These are phyloP conservation scores for Toxicodendron radicans DNA, from an alignment of 345 rosid species.

Conservation along the genomic window DNA sequence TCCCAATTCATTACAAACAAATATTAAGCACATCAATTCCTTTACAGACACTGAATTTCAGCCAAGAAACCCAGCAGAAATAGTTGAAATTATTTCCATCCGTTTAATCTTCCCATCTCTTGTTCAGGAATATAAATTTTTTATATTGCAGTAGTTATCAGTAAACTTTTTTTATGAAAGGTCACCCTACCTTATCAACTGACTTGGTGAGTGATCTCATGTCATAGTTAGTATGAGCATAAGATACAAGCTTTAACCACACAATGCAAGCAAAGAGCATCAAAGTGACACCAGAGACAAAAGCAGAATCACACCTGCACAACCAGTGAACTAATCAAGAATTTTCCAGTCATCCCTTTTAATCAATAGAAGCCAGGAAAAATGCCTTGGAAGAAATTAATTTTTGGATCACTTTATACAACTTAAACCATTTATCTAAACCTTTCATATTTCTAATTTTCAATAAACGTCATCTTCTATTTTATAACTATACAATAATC, in stretches of 20 bases:
- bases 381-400: not conserved
- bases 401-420: not conserved
- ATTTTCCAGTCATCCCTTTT: not conserved
- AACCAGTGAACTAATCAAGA: conserved; percentile 15
- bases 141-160: not conserved
- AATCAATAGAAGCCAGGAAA: not conserved
- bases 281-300: conserved; percentile 78
- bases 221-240: conserved; percentile 89
- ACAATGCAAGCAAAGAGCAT: conserved; percentile 96
- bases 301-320: conserved; percentile 88
- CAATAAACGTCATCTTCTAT: not conserved
- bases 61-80: not conserved
- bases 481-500: not conserved
- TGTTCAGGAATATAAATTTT: not conserved
- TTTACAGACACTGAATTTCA: not conserved
- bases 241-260: conserved; percentile 94
- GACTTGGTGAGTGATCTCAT: conserved; percentile 67
- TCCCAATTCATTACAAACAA: not conserved
- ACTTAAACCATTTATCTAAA: not conserved
- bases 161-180: not conserved
- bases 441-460: not conserved
- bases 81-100: not conserved
- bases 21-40: not conserved
- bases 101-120: not conserved
- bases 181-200: conserved; percentile 56